Percentiles rank a stretch among this genome's conserved stretches.
phyloP scores from a whole-genome alignment of 768 basidiomycete species.

The Gymnopilus dilepis region DNA sequence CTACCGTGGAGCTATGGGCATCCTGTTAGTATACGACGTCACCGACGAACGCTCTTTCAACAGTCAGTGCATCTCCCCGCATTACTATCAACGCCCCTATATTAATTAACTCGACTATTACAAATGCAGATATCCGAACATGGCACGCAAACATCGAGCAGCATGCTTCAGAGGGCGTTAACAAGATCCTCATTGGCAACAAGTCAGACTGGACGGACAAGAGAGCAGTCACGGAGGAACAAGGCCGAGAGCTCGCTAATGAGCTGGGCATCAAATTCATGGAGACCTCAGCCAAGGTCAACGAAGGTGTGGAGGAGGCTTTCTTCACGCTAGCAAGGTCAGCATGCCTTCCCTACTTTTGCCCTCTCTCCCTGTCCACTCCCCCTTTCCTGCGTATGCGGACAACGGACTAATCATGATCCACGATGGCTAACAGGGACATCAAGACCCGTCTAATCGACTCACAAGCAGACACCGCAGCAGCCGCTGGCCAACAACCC shows the following conservation, averaged over 20 bases:
- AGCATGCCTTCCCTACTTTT: background rate
- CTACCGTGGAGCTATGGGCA: conserved; percentile 99
- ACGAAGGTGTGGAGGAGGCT: conserved; percentile 97
- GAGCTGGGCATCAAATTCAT: conserved; percentile 97
- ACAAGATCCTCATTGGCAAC: conserved; percentile 99
- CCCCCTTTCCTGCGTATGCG: background rate
- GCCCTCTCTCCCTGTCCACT: background rate
- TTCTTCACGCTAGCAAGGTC: conserved; percentile 97
- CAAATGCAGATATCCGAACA: conserved; percentile 85
- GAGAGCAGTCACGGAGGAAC: conserved; percentile 87
- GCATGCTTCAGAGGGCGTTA: conserved; percentile 97
- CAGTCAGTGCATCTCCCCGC: conserved; percentile 59
- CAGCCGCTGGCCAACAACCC: conserved; percentile 45
- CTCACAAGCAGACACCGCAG: conserved; percentile 72
- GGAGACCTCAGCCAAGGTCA: conserved; percentile 97
- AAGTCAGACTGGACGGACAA: conserved; percentile 99
- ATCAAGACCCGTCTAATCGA: conserved; percentile 98
- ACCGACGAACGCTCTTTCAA: conserved; percentile 95
- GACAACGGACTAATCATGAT: background rate
- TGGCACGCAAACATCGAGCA: conserved; percentile 99
- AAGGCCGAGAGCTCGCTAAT: conserved; percentile 89
- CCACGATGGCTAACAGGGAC: conserved; percentile 57
- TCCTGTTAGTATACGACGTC: conserved; percentile 97
- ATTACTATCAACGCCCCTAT: background rate
- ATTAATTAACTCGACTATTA: background rate